Conservation (phyloP, 768 basidiomycete species). For the Suillus lakei region DNA sequence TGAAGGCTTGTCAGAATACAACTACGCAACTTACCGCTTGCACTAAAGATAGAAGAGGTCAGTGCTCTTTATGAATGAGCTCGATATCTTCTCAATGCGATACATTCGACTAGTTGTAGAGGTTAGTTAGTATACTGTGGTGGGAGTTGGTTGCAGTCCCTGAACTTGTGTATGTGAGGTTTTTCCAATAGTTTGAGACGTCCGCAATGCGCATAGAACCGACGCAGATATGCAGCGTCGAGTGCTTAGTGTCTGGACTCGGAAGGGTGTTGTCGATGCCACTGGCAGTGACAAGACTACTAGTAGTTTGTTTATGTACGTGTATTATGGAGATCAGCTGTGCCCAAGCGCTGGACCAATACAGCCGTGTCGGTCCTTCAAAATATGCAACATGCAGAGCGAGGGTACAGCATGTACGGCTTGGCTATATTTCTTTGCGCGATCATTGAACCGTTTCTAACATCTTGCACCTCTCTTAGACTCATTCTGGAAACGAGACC, state of each 20-base stretch:
- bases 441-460: background rate
- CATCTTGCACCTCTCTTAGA: background rate
- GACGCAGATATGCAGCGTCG: background rate
- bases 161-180: background rate
- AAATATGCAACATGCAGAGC: background rate
- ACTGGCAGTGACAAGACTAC: background rate
- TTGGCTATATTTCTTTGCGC: background rate
- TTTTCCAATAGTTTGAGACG: background rate
- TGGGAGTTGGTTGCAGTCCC: background rate
- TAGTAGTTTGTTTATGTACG: background rate
- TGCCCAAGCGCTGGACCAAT: background rate
- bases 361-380: background rate
- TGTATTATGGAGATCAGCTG: background rate
- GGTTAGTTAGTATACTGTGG: background rate
- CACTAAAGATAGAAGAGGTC: conserved; percentile 1
- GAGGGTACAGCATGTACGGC: background rate
- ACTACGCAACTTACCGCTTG: background rate
- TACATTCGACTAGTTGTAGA: conserved; percentile 1
- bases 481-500: background rate
- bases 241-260: background rate
- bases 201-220: background rate
- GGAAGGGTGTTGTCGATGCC: background rate
- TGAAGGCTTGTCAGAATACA: background rate
- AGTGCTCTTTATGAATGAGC: conserved; percentile 1
- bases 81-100: conserved; percentile 1